These are phyloP conservation scores for Penicillium flavigenum DNA, from an alignment of 495 filamentous ascomycete genomes.

Conservation along the genomic window DNA sequence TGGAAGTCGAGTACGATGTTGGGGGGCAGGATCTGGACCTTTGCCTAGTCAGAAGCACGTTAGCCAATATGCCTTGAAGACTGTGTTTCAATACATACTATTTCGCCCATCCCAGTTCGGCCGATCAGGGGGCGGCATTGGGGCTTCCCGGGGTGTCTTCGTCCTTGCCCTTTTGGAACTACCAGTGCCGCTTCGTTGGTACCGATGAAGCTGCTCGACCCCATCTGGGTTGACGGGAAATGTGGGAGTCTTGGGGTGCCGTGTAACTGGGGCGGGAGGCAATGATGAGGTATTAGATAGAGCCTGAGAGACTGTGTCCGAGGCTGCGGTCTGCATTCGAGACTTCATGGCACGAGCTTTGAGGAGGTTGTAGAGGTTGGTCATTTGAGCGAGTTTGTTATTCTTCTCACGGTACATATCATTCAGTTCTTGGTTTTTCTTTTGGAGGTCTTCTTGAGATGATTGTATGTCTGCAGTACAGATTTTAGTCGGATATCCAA, in stretches of 20 bases:
- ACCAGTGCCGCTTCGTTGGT: constrained; percentile 51
- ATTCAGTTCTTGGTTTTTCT: constrained; percentile 74
- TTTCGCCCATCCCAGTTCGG: constrained; percentile 20
- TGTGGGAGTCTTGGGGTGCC: constrained; percentile 28
- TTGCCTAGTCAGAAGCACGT: constrained; percentile 2
- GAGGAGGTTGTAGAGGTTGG: constrained; percentile 80
- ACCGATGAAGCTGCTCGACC: constrained; percentile 44
- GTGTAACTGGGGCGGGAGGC: constrained; percentile 3
- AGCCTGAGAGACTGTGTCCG: constrained; percentile 61
- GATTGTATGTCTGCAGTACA: constrained; percentile 57
- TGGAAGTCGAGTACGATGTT: constrained; percentile 33
- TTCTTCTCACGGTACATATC: constrained; percentile 70
- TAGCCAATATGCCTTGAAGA: background rate
- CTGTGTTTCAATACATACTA: constrained; percentile 17
- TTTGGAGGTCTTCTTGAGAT: constrained; percentile 64
- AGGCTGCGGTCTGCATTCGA: constrained; percentile 68
- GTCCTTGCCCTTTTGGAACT: constrained; percentile 36
- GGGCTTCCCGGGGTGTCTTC: constrained; percentile 12
- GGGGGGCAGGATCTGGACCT: constrained; percentile 9
- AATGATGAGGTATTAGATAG: background rate
- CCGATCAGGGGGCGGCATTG: constrained; percentile 33
- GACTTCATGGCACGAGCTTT: constrained; percentile 71
- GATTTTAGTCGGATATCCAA: constrained; percentile 7
- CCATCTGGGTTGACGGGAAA: constrained; percentile 39
- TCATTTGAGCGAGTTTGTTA: constrained; percentile 71